Conservation (phyloP, 225 moss, liverwort and hornwort genomes). For the Ulota crispa region DNA sequence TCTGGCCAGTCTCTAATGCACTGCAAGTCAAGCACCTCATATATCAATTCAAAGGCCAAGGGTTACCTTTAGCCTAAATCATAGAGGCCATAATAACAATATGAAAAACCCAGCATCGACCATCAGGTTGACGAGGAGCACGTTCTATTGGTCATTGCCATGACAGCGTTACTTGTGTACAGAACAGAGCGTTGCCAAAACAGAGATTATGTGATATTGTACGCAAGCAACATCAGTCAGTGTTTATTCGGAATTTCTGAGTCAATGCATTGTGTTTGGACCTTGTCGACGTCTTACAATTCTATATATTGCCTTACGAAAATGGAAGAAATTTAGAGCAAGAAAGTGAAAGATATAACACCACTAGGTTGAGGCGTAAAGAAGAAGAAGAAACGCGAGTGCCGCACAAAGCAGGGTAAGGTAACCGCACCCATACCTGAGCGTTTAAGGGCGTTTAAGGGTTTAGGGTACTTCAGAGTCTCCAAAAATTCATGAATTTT, state of each 20-base stretch:
- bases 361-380: conserved; percentile 3
- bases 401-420: conserved; percentile 1
- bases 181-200: background rate
- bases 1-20: conserved; percentile 94
- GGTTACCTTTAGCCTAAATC: background rate
- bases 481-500: too few species aligned
- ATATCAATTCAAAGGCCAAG: conserved; percentile 9
- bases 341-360: background rate
- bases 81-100: background rate
- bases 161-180: background rate
- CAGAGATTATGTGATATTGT: background rate
- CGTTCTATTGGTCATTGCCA: background rate
- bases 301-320: background rate
- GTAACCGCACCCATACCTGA: too few species aligned
- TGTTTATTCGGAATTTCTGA: background rate
- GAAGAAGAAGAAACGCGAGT: background rate
- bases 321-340: conserved; percentile 10
- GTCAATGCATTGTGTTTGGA: background rate
- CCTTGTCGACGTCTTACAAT: background rate
- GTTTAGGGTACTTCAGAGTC: too few species aligned
- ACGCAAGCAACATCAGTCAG: background rate
- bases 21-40: conserved; percentile 44
- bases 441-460: too few species aligned
- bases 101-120: conserved; percentile 2
- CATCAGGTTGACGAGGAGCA: conserved; percentile 4